Evolutionary conservation across 1,284 basidiomycete genomes (phyloP), one percentile per base, ranked within the genome.

Genomic region (Austropuccinia psidii): DNA sequence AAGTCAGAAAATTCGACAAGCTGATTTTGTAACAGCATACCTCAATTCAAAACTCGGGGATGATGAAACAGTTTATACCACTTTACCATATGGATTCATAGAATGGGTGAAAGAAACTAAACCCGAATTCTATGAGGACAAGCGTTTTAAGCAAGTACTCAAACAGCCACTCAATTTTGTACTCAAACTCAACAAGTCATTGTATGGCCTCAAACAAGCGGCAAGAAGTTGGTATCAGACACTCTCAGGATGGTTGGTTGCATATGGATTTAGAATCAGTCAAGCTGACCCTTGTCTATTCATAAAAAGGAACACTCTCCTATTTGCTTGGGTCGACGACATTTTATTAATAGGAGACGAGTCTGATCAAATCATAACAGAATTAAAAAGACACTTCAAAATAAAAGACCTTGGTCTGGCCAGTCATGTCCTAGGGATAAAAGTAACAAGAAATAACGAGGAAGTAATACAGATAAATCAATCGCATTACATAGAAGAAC

Each of bases 61-160:
- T 7, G 50, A 54, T 54, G 49, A 67, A 52, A 41, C 65, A 35
- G 37, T 69, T 1, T 69, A 69, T 21, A 69, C 58, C 24, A 29
- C 29, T 7, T 31, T 69, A 7, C 67, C 67, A 11, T 37, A 69
- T 19, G 67, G 54, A 15, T 69, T 58, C 58, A 35, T 45, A n/a
- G 52, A 69, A 45, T 69, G 67, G 67, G 15, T 69, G 17, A 69
- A 29, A 31, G 67, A 69, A 47, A 58, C 67, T 11, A 69, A 69
- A 45, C 52, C 37, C n/a, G 54, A 69, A n/a, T 33, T n/a, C n/a
- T n/a, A n/a, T n/a, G n/a, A n/a, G n/a, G n/a, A n/a, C n/a, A n/a
- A n/a, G n/a, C n/a, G n/a, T n/a, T n/a, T n/a, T n/a, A n/a, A n/a
- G n/a, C n/a, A n/a, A n/a, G n/a, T n/a, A n/a, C n/a, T n/a, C n/a